Evolutionary conservation across 441 rosid species (phyloP).

Genomic region (Pelargonium cotyledonis): DNA sequence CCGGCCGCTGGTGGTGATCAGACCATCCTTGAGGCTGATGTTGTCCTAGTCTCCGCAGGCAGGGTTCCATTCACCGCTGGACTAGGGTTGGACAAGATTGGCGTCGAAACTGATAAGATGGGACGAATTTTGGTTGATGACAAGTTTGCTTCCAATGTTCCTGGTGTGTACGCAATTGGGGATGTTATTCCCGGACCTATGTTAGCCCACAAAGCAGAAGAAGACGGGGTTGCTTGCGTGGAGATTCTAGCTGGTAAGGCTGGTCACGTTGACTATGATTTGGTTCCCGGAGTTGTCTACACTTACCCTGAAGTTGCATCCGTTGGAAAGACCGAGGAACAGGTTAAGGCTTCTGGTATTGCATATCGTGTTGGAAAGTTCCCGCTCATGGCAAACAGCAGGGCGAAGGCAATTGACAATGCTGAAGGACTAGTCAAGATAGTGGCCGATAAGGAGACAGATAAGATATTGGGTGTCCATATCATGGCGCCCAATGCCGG

Average conservation of each 20-base stretch:
- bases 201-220: conserved; percentile 99
- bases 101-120: conserved; percentile 81
- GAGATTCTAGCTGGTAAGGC: conserved; percentile 93
- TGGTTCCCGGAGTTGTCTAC: conserved; percentile 96
- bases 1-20: conserved; percentile 83
- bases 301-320: conserved; percentile 97
- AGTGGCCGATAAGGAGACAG: conserved; percentile 88
- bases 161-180: conserved; percentile 84
- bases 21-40: conserved; percentile 86
- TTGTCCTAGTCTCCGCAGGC: conserved; percentile 93
- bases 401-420: conserved; percentile 93
- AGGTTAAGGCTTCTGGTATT: conserved; percentile 73
- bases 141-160: conserved; percentile 67
- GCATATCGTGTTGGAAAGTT: conserved; percentile 82
- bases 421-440: conserved; percentile 90
- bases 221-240: conserved; percentile 92
- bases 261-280: conserved; percentile 96
- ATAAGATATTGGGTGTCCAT: conserved; percentile 92
- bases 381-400: conserved; percentile 95
- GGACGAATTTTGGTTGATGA: conserved; percentile 81
- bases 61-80: conserved; percentile 83
- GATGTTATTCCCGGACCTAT: conserved; percentile 98
- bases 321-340: conserved; percentile 96
- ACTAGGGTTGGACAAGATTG: conserved; percentile 81
- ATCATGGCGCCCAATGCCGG: conserved; percentile 95